Evolutionary conservation across 768 basidiomycete species (phyloP).

Genomic region (Amanita exitialis): DNA sequence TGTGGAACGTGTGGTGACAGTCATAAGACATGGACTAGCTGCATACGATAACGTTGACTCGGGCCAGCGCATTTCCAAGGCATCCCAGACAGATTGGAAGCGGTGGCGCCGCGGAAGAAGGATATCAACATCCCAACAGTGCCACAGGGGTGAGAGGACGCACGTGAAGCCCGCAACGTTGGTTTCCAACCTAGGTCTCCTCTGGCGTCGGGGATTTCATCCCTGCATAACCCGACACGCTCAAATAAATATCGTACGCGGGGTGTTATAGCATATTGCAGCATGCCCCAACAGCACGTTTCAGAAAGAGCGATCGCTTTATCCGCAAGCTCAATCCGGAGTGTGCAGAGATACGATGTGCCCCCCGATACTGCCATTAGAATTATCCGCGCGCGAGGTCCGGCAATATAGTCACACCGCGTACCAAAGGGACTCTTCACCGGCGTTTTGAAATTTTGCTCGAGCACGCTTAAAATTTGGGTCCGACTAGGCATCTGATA

Average conservation of each 20-base stretch:
- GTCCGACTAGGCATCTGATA: constrained; percentile 59
- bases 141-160: constrained; percentile 18
- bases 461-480: constrained; percentile 84
- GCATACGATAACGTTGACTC: no score
- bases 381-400: constrained; percentile 48
- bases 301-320: constrained; percentile 60
- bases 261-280: neutral
- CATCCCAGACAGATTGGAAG: constrained; percentile 76
- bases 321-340: constrained; percentile 80
- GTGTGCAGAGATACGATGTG: constrained; percentile 82
- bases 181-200: constrained; percentile 69
- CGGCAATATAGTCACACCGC: constrained; percentile 46
- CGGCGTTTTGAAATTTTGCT: constrained; percentile 73
- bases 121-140: neutral
- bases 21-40: no score
- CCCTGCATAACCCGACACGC: constrained; percentile 80
- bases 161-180: constrained; percentile 88
- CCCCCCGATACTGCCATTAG: constrained; percentile 94
- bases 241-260: constrained; percentile 64
- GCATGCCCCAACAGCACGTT: constrained; percentile 36
- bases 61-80: no score
- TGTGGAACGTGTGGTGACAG: no score
- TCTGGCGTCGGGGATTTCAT: constrained; percentile 78
- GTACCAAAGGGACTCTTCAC: constrained; percentile 84
- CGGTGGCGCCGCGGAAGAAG: constrained; percentile 54